A percentile compares a stretch with the other conserved stretches of the same genome.
Evolutionary conservation across 495 filamentous ascomycete genomes (phyloP).

Genomic region (Alectoria sarmentosa): DNA sequence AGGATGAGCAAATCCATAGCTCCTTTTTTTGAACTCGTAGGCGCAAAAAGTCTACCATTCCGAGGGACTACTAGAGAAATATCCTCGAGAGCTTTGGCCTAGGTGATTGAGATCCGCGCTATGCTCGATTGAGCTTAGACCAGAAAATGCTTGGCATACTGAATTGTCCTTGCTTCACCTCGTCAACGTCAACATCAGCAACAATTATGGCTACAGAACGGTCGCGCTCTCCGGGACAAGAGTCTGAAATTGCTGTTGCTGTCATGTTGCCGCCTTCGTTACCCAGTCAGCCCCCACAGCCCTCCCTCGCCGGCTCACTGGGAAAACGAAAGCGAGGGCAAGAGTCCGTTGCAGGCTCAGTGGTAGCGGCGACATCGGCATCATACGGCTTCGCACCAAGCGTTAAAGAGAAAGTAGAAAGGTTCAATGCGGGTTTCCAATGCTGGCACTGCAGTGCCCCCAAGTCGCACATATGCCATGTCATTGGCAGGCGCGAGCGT

Average conservation of each 20-base stretch:
- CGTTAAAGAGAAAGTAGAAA: not conserved
- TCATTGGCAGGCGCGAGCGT: not conserved
- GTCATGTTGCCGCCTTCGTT: not conserved
- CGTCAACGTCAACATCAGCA: not conserved
- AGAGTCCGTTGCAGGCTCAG: not conserved
- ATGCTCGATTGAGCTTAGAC: too few species aligned
- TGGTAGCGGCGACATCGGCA: too few species aligned
- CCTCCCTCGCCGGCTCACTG: not conserved
- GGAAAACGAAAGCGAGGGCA: not conserved
- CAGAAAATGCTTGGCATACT: not conserved
- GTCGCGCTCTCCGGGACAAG: not conserved
- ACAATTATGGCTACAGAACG: not conserved
- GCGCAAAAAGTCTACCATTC: too few species aligned
- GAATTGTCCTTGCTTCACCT: not conserved
- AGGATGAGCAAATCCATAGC: too few species aligned
- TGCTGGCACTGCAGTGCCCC: not conserved
- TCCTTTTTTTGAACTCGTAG: too few species aligned
- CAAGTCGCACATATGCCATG: not conserved
- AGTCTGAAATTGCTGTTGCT: not conserved
- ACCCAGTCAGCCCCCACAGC: not conserved
- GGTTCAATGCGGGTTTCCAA: not conserved
- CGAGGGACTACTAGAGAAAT: too few species aligned
- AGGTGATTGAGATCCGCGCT: too few species aligned
- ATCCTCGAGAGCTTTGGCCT: too few species aligned
- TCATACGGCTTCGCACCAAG: not conserved